These are phyloP conservation scores for Gaertneriomyces semiglobifer DNA, from an alignment of 192 early-diverging fungal genomes.

Conservation along the genomic window DNA sequence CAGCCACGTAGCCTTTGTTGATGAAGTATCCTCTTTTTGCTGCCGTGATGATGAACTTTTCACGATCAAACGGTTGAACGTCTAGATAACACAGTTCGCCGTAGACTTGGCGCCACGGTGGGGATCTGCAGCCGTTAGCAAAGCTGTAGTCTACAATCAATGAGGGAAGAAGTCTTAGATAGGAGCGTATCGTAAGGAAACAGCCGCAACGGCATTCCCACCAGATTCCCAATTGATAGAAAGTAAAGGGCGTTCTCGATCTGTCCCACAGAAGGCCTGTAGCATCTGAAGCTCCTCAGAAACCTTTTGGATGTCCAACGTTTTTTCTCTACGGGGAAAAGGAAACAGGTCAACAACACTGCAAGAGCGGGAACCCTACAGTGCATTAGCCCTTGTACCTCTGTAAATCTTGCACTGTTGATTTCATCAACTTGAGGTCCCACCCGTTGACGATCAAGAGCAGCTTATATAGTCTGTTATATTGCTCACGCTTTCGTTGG, in stretches of 20 bases:
- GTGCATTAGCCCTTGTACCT: conserved; percentile 16
- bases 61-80: conserved; percentile 43
- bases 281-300: conserved; percentile 54
- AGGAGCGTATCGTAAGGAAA: background rate
- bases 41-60: conserved; percentile 52
- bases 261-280: conserved; percentile 43
- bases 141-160: conserved; percentile 53
- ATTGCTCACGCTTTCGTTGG: conserved; percentile 43
- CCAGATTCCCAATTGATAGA: conserved; percentile 59
- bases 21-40: conserved; percentile 57
- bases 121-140: conserved; percentile 55
- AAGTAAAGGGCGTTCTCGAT: conserved; percentile 36
- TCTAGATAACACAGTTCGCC: conserved; percentile 57
- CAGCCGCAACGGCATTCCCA: background rate
- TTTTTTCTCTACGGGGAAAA: conserved; percentile 36
- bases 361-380: no score
- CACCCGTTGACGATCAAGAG: conserved; percentile 51
- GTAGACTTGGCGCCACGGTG: conserved; percentile 62
- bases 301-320: conserved; percentile 45
- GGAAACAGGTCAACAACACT: no score
- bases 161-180: background rate
- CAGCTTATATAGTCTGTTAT: conserved; percentile 52
- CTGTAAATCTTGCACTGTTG: conserved; percentile 43
- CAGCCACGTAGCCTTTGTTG: conserved; percentile 54
- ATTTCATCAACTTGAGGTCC: conserved; percentile 49